phyloP scores from a whole-genome alignment of 495 filamentous ascomycete genomes.

The Darksidea phi region DNA sequence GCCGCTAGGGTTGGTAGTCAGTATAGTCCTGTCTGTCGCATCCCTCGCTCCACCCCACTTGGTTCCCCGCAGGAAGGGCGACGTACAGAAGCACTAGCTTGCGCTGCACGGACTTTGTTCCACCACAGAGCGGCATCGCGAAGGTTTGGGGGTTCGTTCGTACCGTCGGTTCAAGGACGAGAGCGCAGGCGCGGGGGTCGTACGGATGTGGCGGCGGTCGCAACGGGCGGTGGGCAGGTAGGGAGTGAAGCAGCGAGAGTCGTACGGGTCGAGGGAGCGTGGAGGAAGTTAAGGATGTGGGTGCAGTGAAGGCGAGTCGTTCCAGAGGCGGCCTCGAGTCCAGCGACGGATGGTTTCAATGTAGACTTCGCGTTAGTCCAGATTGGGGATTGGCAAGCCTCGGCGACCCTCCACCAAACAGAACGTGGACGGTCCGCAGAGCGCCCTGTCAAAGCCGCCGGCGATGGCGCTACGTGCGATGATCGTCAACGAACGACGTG shows the following conservation, averaged over 20 bases:
- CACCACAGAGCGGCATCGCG: slow-evolving; percentile 62
- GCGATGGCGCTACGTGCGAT: background rate
- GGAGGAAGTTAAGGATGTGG: slow-evolving; percentile 2
- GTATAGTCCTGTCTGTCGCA: slow-evolving; percentile 29
- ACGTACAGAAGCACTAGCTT: slow-evolving; percentile 96
- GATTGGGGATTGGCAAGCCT: no score
- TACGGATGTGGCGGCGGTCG: slow-evolving; percentile 8
- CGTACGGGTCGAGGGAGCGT: slow-evolving; percentile 22
- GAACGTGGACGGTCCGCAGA: slow-evolving; percentile 3
- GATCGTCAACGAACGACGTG: background rate
- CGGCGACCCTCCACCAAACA: background rate
- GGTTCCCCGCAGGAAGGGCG: background rate
- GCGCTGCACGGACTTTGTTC: slow-evolving; percentile 80
- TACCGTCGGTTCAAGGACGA: slow-evolving; percentile 23
- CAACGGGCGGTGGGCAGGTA: slow-evolving; percentile 2
- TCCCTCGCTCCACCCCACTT: background rate
- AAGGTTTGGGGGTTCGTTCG: slow-evolving; percentile 39
- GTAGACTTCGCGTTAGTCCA: no score
- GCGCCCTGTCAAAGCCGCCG: no score
- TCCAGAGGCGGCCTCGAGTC: slow-evolving; percentile 11
- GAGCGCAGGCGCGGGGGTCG: slow-evolving; percentile 11
- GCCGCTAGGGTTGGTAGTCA: slow-evolving; percentile 57
- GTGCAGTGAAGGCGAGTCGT: slow-evolving; percentile 14
- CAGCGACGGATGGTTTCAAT: background rate
- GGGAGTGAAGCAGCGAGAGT: slow-evolving; percentile 8